These are phyloP conservation scores for Ganoderma lucidum DNA, from an alignment of 1,284 basidiomycete genomes.

Conservation along the genomic window DNA sequence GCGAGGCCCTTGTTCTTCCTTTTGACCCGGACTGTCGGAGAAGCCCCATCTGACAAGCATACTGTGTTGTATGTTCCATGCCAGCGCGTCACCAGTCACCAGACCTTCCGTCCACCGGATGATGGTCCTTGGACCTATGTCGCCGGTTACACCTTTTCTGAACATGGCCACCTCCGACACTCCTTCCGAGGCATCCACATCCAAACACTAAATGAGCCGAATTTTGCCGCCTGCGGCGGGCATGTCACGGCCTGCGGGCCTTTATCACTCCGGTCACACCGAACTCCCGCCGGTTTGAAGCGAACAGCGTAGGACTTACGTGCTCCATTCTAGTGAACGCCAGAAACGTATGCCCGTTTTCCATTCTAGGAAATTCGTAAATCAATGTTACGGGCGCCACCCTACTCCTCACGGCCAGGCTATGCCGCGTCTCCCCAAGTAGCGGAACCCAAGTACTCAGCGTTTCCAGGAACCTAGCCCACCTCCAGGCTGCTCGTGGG, in stretches of 20 bases:
- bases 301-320: neutral
- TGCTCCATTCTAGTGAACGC: neutral
- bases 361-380: neutral
- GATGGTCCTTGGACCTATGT: neutral
- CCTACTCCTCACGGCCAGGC: neutral
- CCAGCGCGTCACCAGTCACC: neutral
- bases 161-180: neutral
- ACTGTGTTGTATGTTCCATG: neutral
- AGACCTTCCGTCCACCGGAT: neutral
- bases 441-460: neutral
- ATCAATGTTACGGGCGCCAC: neutral
- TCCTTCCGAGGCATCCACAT: neutral
- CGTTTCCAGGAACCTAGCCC: neutral
- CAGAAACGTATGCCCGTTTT: neutral
- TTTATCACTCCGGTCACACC: neutral
- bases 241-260: neutral
- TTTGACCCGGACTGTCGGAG: conserved; percentile 11
- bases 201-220: neutral
- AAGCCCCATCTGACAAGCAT: neutral
- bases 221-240: neutral
- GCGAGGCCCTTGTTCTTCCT: neutral
- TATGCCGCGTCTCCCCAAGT: neutral
- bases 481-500: neutral
- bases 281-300: neutral
- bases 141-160: neutral